Base-by-base conservation (phyloP, 1,139 yeast genomes). In the Entelexis paramagnoliae region DNA sequence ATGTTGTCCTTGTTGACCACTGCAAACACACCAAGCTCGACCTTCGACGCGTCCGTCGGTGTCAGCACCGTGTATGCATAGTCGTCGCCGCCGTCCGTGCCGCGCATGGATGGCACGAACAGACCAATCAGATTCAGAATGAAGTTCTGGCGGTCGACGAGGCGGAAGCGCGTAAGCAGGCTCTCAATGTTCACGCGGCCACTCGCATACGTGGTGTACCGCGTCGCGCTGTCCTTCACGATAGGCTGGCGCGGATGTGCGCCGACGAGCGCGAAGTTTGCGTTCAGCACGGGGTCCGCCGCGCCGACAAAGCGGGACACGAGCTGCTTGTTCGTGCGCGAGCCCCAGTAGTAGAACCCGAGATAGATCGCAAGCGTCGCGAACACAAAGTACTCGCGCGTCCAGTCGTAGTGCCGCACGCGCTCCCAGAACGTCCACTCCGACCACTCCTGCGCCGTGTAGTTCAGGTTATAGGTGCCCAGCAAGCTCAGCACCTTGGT, bases 201-300 rank as follows among this genome's bases (percentile, higher is more conserved):
- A 53, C 95, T 77, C 44, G 96, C 95, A 66, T 86, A 91, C 46
- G 87, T 74, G 17, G 91, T 72, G 67, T 69, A 88, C 55, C 78
- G 74, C 63, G 85, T 83, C 45, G 83, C 73, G 51, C 82, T 79
- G 65, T 87, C 96, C 64, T 79, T 77, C 58, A 81, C 72, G 62
- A 74, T 75, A 59, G 78, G 69, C 48, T 70, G 38, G 39, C 63
- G 64, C 46, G 70, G 58, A n/a, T 72, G 66, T 46, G 80, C 80
- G 53, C 97, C 97, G 56, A 81, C 91, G 65, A 83, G 93, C 62
- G 73, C 79, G 64, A 91, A 91, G 66, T 88, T 83, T 48, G 76
- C 74, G 43, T 72, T 70, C 60, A 91, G 73, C n/a, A 68, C 68
- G 35, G 76, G 65, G 62, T 71, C 64, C 61, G 74, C 59, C 63